These are phyloP conservation scores for Sporothrix euskadiensis DNA, from an alignment of 2,329 filamentous ascomycete species.

Conservation along the genomic window DNA sequence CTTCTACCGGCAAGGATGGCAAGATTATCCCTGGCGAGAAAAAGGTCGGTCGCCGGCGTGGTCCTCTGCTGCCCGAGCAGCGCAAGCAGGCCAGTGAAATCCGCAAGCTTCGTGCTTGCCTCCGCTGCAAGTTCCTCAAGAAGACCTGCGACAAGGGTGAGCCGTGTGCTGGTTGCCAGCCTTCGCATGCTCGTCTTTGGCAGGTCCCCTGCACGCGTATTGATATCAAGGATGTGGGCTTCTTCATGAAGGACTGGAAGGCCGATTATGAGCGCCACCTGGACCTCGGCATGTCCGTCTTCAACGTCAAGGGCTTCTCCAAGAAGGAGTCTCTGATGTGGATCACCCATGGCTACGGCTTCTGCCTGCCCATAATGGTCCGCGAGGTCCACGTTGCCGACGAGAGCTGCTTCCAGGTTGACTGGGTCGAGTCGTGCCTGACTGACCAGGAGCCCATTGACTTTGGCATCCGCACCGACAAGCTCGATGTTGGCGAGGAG, in stretches of 20 bases:
- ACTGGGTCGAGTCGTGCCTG: slow-evolving; percentile 85
- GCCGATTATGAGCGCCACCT: slow-evolving; percentile 93
- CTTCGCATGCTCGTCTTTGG: slow-evolving; percentile 92
- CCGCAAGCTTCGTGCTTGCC: slow-evolving; percentile 86
- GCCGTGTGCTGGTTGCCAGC: slow-evolving; percentile 92
- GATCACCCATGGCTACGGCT: slow-evolving; percentile 95
- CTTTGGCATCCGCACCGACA: slow-evolving; percentile 85
- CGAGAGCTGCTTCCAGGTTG: slow-evolving; percentile 86
- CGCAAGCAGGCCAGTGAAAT: slow-evolving; percentile 96
- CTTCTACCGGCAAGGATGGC: slow-evolving; percentile 69
- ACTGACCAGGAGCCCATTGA: slow-evolving; percentile 68
- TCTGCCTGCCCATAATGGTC: slow-evolving; percentile 87
- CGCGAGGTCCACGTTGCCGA: slow-evolving; percentile 91
- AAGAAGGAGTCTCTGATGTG: slow-evolving; percentile 72
- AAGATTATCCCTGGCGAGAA: slow-evolving; percentile 74
- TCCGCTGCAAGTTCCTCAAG: slow-evolving; percentile 98
- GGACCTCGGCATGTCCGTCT: slow-evolving; percentile 81
- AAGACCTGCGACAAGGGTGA: slow-evolving; percentile 99
- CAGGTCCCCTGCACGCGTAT: slow-evolving; percentile 97
- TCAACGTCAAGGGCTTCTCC: slow-evolving; percentile 86
- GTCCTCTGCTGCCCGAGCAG: slow-evolving; percentile 88
- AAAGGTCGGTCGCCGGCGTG: slow-evolving; percentile 86
- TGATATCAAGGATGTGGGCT: slow-evolving; percentile 97
- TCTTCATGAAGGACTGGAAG: slow-evolving; percentile 99
- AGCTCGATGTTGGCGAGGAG: slow-evolving; percentile 83